Evolutionary conservation across 768 basidiomycete genomes (phyloP).

Genomic region (Suillus tomentosus): DNA sequence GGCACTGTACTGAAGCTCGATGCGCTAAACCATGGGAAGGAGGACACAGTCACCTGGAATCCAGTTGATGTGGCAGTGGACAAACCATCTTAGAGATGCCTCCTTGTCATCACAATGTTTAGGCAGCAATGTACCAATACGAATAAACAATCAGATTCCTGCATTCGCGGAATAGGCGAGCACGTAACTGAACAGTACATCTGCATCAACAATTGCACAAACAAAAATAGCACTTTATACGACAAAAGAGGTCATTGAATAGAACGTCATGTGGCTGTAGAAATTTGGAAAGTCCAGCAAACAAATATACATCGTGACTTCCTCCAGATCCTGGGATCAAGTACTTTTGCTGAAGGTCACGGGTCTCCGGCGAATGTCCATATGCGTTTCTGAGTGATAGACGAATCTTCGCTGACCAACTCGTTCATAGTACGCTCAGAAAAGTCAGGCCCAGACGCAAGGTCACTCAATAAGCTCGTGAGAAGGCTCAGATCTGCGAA

Average conservation of each 20-base stretch:
- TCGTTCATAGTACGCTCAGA: slow-evolving; percentile 35
- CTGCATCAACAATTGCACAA: not conserved
- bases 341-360: slow-evolving; percentile 24
- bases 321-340: not conserved
- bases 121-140: not conserved
- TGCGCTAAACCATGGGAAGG: slow-evolving; percentile 44
- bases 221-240: not conserved
- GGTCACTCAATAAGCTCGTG: slow-evolving; percentile 30
- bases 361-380: slow-evolving; percentile 42
- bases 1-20: slow-evolving; percentile 34
- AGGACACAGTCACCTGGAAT: slow-evolving; percentile 50
- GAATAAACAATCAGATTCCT: not conserved
- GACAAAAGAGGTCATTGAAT: not conserved
- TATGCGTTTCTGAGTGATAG: slow-evolving; percentile 34
- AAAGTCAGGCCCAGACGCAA: slow-evolving; percentile 16
- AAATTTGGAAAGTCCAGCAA: not conserved
- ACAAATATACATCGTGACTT: not conserved
- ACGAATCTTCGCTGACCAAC: slow-evolving; percentile 51
- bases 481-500: slow-evolving; percentile 35
- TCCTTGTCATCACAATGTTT: not conserved
- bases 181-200: not conserved
- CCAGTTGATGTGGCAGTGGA: slow-evolving; percentile 34
- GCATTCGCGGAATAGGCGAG: not conserved
- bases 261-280: not conserved
- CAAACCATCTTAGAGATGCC: not conserved